Conservation (phyloP, 164 flowering plant species). For the grape (Vitis vinifera) region ASM3070453v1 NC_081808.1:24461501-24462000, state of each 20-base stretch:
- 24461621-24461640: neutral
- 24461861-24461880: neutral
- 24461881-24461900: neutral
- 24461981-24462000: constrained; percentile 1
- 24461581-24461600: no score
- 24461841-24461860: neutral
- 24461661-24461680: neutral
- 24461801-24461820: neutral
- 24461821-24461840: neutral
- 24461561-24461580: no score
- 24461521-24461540: no score
- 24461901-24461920: neutral
- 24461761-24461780: constrained; percentile 3
- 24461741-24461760: neutral
- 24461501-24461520: no score
- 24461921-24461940: neutral
- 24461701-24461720: neutral
- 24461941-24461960: neutral
- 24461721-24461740: neutral
- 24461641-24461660: neutral
- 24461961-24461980: neutral
- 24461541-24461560: no score
- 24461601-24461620: no score
- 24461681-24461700: neutral
- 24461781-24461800: neutral